These are phyloP conservation scores for Emergomyces pasteurianus DNA, from an alignment of 2,329 filamentous ascomycete species.

Conservation along the genomic window DNA sequence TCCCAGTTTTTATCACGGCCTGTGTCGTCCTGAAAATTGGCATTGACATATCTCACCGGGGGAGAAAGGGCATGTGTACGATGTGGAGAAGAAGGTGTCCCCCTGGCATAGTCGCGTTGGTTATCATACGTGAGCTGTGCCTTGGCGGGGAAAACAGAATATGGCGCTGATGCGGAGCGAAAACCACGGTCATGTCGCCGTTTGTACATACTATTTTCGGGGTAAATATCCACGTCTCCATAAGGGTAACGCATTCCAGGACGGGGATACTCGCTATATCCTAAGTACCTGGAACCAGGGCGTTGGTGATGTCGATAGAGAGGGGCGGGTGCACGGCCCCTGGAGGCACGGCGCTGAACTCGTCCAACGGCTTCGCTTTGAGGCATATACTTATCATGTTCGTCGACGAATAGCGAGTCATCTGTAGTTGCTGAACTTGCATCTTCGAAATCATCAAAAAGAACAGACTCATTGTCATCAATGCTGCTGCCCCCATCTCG, in stretches of 20 bases:
- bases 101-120: slow-evolving; percentile 7
- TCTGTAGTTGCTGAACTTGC: slow-evolving; percentile 16
- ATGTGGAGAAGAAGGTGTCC: neutral
- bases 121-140: slow-evolving; percentile 12
- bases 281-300: slow-evolving; percentile 10
- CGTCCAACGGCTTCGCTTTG: slow-evolving; percentile 13
- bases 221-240: slow-evolving; percentile 16
- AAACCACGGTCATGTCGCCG: neutral
- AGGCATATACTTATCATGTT: slow-evolving; percentile 11
- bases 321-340: slow-evolving; percentile 8
- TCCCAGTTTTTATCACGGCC: slow-evolving; percentile 5
- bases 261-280: neutral
- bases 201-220: slow-evolving; percentile 13
- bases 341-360: slow-evolving; percentile 12
- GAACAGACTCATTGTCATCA: slow-evolving; percentile 19
- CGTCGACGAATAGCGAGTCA: slow-evolving; percentile 12
- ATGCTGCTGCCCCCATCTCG: slow-evolving; percentile 15
- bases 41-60: neutral
- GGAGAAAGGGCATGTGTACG: neutral
- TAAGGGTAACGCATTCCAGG: slow-evolving; percentile 8
- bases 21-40: slow-evolving; percentile 3
- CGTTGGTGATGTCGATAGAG: slow-evolving; percentile 19
- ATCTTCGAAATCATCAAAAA: slow-evolving; percentile 18
- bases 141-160: neutral
- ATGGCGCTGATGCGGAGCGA: neutral